Evolutionary conservation across 768 basidiomycete genomes (phyloP).

Genomic region (Favolaschia claudopus): DNA sequence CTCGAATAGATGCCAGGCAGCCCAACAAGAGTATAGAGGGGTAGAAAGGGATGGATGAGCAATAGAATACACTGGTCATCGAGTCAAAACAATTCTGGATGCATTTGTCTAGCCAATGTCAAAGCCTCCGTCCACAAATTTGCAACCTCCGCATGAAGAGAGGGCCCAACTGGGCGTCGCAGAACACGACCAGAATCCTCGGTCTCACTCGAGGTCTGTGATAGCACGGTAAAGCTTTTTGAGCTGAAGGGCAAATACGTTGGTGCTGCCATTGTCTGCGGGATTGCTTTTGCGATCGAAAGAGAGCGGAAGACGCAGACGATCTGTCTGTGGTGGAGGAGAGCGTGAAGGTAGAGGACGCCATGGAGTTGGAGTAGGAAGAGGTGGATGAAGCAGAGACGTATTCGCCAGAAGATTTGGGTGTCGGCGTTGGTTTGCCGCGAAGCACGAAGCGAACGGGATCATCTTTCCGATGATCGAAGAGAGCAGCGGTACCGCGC

Average conservation of each 20-base stretch:
- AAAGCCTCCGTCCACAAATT: not conserved
- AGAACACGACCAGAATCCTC: slow-evolving; percentile 50
- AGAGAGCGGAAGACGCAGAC: slow-evolving; percentile 72
- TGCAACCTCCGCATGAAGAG: not conserved
- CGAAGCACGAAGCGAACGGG: slow-evolving; percentile 83
- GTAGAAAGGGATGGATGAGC: no score
- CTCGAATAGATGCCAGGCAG: no score
- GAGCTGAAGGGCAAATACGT: slow-evolving; percentile 75
- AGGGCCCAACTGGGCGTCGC: slow-evolving; percentile 6
- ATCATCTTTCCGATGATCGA: slow-evolving; percentile 91
- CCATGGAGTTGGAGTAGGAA: slow-evolving; percentile 72
- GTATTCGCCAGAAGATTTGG: slow-evolving; percentile 72
- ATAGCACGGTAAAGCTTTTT: slow-evolving; percentile 88
- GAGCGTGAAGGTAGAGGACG: slow-evolving; percentile 75
- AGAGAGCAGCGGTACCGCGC: slow-evolving; percentile 55
- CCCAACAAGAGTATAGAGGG: no score
- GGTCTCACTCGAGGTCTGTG: slow-evolving; percentile 76
- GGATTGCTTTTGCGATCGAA: slow-evolving; percentile 62
- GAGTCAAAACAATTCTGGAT: not conserved
- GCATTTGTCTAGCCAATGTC: not conserved
- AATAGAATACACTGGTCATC: not conserved
- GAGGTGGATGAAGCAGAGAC: slow-evolving; percentile 79
- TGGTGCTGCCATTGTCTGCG: slow-evolving; percentile 64
- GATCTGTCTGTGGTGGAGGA: slow-evolving; percentile 83
- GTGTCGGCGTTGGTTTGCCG: slow-evolving; percentile 58